Evolutionary conservation across 768 basidiomycete species (phyloP), one percentile per base, ranked within the genome.

Genomic region (Russula griseocarnosa): DNA sequence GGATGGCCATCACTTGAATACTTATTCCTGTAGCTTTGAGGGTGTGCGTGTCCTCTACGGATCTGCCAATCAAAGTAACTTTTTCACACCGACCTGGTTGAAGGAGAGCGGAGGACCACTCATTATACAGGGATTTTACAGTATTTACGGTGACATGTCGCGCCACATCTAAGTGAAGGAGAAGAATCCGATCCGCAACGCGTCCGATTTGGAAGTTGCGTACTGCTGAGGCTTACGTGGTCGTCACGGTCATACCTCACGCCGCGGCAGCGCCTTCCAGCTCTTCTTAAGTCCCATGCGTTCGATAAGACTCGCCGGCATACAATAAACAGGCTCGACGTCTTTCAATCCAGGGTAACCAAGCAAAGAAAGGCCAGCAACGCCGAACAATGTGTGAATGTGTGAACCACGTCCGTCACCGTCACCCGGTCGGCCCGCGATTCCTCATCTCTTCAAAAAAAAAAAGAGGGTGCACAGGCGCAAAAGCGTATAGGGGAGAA

Each of bases 351-450:
- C 88, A 0, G 91, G 89, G 70, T 94, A 95, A 20, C 93, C 92
- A 14, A 98, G 79, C 20, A 98, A 77, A 0, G 94, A 94, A 32
- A 99, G 80, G 1, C 94, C 94, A 88, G 66, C 38, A 1, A 98
- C 77, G 1, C 97, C 97, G 68, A 99, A 99, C 13, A 81, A 74
- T 0, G 96, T 98, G 71, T 99, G 96, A 75, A 97, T 98, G n/a
- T n/a, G n/a, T n/a, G n/a, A n/a, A n/a, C n/a, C n/a, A 99, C 95
- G 70, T 99, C 97, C 1, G 86, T 86, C 83, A 94, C n/a, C 88
- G 73, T 99, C 86, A 0, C 92, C 94, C 0, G 93, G 92, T 50
- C 97, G 78, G 74, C 98, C 97, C 0, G 94, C 88, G 30, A 98
- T 97, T 0, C 97, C 97, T 3, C 97, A 97, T 5, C 79, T 98